phyloP scores from a whole-genome alignment of 176 grass and related monocot species.

The Panicum miliaceum region DNA sequence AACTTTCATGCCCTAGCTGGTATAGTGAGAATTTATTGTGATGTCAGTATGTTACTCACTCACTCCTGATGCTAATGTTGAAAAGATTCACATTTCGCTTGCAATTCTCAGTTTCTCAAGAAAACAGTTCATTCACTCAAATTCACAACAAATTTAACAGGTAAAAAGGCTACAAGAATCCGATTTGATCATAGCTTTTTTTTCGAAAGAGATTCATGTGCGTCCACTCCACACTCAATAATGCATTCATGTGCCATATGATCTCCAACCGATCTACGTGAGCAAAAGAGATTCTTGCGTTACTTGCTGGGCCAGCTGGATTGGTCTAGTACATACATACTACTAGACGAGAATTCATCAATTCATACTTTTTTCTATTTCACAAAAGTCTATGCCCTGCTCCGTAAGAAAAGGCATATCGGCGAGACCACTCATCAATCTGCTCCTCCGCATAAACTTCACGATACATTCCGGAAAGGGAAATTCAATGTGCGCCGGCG shows the following conservation, averaged over 20 bases:
- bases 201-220: background rate
- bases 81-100: background rate
- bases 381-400: constrained; percentile 15
- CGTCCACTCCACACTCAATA: constrained; percentile 9
- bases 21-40: background rate
- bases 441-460: too few species aligned
- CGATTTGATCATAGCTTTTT: background rate
- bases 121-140: background rate
- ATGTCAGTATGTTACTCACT: background rate
- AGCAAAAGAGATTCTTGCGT: background rate
- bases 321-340: background rate
- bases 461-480: background rate
- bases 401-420: constrained; percentile 7
- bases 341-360: background rate
- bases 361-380: background rate
- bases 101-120: background rate
- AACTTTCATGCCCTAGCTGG: background rate
- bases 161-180: background rate
- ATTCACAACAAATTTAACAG: background rate
- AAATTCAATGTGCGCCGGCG: background rate
- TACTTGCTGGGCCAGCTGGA: background rate
- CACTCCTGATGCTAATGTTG: background rate
- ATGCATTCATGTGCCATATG: background rate
- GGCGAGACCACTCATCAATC: background rate
- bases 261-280: background rate